phyloP scores from a whole-genome alignment of 148 eudicot genomes.

The Amaranthus hypochondriacus region DNA sequence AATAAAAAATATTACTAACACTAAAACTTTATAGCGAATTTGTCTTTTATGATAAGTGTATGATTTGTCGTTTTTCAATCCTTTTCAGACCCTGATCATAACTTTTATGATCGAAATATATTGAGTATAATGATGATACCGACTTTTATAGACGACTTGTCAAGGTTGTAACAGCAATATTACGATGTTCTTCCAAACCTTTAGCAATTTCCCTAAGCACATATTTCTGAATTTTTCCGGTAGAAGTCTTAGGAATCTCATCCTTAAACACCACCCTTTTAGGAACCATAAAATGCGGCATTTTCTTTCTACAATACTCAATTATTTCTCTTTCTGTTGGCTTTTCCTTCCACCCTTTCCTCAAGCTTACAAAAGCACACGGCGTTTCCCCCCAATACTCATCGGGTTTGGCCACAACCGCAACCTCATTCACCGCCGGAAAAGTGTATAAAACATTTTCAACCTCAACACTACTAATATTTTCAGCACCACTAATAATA shows the following conservation, averaged over 20 bases:
- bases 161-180: not conserved
- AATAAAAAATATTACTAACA: too few relatives aligned
- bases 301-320: slow-evolving; percentile 18
- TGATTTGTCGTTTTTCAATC: too few relatives aligned
- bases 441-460: slow-evolving; percentile 29
- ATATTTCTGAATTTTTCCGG: slow-evolving; percentile 23
- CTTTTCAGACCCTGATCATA: too few relatives aligned
- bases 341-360: slow-evolving; percentile 1
- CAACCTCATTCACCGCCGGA: slow-evolving; percentile 29
- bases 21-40: too few relatives aligned
- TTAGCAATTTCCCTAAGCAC: slow-evolving; percentile 22
- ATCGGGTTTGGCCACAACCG: slow-evolving; percentile 33
- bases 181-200: not conserved
- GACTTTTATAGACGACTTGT: slow-evolving; percentile 21
- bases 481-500: slow-evolving; percentile 37
- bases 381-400: slow-evolving; percentile 47
- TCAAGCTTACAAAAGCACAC: slow-evolving; percentile 44
- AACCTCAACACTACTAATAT: slow-evolving; percentile 59
- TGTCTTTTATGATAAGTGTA: too few relatives aligned
- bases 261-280: slow-evolving; percentile 21
- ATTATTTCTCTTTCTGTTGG: slow-evolving; percentile 17
- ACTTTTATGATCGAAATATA: too few relatives aligned
- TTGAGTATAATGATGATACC: too few relatives aligned
- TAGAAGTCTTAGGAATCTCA: slow-evolving; percentile 22
- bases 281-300: slow-evolving; percentile 23